A percentile compares a stretch with the other conserved stretches of the same genome.
These are phyloP conservation scores for Picochlorum sp. DNA, from an alignment of 139 green algal species.

Conservation along the genomic window DNA sequence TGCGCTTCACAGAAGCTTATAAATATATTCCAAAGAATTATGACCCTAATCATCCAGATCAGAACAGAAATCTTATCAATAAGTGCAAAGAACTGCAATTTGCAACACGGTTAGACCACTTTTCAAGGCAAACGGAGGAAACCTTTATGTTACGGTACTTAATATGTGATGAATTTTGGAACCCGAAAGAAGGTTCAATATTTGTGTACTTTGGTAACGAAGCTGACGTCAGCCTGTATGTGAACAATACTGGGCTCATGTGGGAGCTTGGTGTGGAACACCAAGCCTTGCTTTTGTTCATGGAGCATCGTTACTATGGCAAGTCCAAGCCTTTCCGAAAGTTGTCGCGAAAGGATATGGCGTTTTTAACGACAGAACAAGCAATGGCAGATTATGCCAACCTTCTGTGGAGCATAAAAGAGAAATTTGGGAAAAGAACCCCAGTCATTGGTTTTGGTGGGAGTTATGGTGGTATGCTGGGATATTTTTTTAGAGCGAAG, in stretches of 20 bases:
- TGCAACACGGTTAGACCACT: too few species aligned
- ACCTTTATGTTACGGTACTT: conserved; percentile 72
- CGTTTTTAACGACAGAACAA: conserved; percentile 40
- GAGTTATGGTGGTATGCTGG: conserved; percentile 68
- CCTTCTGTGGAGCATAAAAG: conserved; percentile 42
- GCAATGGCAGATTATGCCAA: conserved; percentile 66
- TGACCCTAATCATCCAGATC: too few species aligned
- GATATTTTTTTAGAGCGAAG: conserved; percentile 53
- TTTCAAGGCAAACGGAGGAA: neutral
- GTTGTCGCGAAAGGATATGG: conserved; percentile 19
- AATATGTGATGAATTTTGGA: conserved; percentile 59
- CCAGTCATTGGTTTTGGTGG: conserved; percentile 71
- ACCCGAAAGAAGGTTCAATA: conserved; percentile 35
- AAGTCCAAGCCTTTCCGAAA: conserved; percentile 13
- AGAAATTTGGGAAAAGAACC: conserved; percentile 14
- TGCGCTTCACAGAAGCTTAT: too few species aligned
- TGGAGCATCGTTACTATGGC: conserved; percentile 38
- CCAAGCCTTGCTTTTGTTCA: conserved; percentile 36
- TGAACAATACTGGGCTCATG: conserved; percentile 54
- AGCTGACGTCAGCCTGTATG: conserved; percentile 60
- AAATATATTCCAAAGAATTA: too few species aligned
- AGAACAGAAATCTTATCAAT: too few species aligned
- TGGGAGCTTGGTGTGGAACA: conserved; percentile 36
- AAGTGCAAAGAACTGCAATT: too few species aligned
- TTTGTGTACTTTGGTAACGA: conserved; percentile 89